These are phyloP conservation scores for Pseudocercospora crystallina DNA, from an alignment of 2,329 filamentous ascomycete genomes.

Conservation along the genomic window DNA sequence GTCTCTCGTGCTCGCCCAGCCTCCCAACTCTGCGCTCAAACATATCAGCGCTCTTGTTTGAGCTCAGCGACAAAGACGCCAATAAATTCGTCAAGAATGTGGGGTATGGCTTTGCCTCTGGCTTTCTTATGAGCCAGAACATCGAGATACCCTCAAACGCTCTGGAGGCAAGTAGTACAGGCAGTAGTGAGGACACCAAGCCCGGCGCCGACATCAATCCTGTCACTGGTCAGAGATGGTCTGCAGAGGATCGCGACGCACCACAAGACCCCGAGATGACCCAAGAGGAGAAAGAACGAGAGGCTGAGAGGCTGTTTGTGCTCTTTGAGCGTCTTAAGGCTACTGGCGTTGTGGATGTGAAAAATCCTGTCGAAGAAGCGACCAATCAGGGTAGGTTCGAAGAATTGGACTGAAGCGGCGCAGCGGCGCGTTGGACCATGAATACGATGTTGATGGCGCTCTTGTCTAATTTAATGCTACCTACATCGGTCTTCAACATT, in stretches of 20 bases:
- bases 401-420: conserved; percentile 51
- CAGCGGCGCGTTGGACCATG: too few relatives aligned
- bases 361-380: conserved; percentile 75
- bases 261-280: conserved; percentile 73
- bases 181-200: conserved; percentile 23
- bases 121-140: conserved; percentile 82
- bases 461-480: too few relatives aligned
- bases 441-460: too few relatives aligned
- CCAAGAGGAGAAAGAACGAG: conserved; percentile 84
- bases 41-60: conserved; percentile 79
- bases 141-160: conserved; percentile 71
- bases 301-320: conserved; percentile 86
- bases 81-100: conserved; percentile 83
- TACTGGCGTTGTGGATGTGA: conserved; percentile 73
- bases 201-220: conserved; percentile 64
- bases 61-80: conserved; percentile 79
- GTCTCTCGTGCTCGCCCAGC: conserved; percentile 71
- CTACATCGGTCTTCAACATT: too few relatives aligned
- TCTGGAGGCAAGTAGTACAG: conserved; percentile 53
- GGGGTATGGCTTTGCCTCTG: conserved; percentile 90
- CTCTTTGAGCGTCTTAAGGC: conserved; percentile 78
- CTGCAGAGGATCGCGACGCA: conserved; percentile 50
- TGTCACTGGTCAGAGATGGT: conserved; percentile 74
- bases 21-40: conserved; percentile 71
- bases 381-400: conserved; percentile 69